Conservation (phyloP, 1,284 basidiomycete species). For the Puccinia hordei region DNA sequence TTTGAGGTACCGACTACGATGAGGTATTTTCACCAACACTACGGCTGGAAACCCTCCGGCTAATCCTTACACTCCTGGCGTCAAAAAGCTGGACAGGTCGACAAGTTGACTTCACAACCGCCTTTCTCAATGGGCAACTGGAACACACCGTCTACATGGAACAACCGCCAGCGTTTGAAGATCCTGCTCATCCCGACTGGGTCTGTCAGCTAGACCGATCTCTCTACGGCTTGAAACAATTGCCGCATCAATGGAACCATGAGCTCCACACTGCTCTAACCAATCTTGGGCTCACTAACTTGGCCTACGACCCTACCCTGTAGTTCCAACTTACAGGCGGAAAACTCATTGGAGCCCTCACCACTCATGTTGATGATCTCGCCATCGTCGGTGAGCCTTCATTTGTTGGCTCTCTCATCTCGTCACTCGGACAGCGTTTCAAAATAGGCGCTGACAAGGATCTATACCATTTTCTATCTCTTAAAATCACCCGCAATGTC, state of each 20-base stretch:
- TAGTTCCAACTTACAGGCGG: neutral
- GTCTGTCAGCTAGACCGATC: neutral
- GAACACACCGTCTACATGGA: neutral
- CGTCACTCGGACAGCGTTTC: too few relatives aligned
- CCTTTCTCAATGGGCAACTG: neutral
- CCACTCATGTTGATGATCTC: constrained; percentile 16
- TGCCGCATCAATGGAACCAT: neutral
- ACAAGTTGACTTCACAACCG: neutral
- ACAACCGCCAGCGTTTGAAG: neutral
- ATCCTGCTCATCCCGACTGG: neutral
- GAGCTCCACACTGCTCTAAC: neutral
- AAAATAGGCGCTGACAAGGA: too few relatives aligned
- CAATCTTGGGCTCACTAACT: neutral
- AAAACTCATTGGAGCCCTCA: neutral
- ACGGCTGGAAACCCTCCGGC: neutral
- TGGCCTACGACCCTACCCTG: neutral
- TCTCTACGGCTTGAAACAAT: constrained; percentile 2
- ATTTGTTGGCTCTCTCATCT: neutral
- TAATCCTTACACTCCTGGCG: neutral
- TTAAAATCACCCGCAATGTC: too few relatives aligned
- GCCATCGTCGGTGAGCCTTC: neutral
- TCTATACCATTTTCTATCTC: neutral
- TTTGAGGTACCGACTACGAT: too few relatives aligned
- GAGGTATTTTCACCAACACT: neutral
- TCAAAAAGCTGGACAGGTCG: neutral